Percentiles rank a stretch among this genome's conserved stretches.
Evolutionary conservation across 108 stramenopile genomes (phyloP).

Genomic region (Cyclotella baltica): DNA sequence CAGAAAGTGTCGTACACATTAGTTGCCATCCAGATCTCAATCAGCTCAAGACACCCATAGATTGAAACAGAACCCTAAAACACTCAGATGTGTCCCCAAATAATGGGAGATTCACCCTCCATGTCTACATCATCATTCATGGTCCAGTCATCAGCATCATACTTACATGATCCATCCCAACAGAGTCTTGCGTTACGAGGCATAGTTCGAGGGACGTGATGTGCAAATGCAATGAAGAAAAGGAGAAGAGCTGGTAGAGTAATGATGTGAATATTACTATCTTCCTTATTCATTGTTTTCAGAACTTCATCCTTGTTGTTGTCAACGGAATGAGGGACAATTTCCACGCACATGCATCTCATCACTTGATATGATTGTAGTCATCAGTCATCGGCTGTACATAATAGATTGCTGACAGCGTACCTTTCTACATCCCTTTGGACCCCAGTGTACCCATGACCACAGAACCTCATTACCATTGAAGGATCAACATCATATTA

Average conservation of each 20-base stretch:
- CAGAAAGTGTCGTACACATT: constrained; percentile 2
- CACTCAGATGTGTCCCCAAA: too few relatives aligned
- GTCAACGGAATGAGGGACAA: neutral
- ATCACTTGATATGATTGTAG: neutral
- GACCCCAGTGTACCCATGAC: constrained; percentile 2
- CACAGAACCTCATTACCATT: neutral
- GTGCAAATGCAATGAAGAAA: neutral
- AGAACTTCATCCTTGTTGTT: neutral
- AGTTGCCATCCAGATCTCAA: neutral
- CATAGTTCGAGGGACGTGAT: constrained; percentile 12
- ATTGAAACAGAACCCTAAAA: too few relatives aligned
- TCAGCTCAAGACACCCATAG: constrained; percentile 1
- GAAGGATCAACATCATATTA: constrained; percentile 4
- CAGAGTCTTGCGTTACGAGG: neutral
- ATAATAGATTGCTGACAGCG: neutral
- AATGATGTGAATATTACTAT: constrained; percentile 8
- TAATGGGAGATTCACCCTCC: neutral
- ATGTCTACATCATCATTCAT: constrained; percentile 14
- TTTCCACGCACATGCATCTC: neutral
- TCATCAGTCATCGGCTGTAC: neutral
- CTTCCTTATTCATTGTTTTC: constrained; percentile 31
- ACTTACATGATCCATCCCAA: constrained; percentile 30
- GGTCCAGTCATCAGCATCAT: neutral
- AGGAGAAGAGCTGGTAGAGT: neutral
- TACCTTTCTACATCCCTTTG: neutral